Evolutionary conservation across 1,284 basidiomycete species (phyloP).

Genomic region (Ustilago trichophora): DNA sequence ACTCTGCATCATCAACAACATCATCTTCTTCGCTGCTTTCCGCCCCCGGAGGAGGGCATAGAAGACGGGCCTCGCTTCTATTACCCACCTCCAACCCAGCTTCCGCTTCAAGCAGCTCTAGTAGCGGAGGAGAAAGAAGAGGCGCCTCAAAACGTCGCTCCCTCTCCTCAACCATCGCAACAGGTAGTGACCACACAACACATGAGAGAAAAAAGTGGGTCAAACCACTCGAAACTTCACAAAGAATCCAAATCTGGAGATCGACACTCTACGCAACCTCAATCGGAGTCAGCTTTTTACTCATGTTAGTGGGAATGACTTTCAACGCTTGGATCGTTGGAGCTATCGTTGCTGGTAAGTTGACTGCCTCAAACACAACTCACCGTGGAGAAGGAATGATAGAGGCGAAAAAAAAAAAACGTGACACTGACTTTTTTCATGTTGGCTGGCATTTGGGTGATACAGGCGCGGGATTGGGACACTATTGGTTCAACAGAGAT

Average conservation of each 20-base stretch:
- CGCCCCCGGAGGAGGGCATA: conserved; percentile 9
- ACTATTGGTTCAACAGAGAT: conserved; percentile 37
- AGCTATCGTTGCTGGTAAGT: too few species aligned
- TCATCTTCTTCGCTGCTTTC: background rate
- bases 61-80: conserved; percentile 10
- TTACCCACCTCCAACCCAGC: conserved; percentile 3
- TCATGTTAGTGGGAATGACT: conserved; percentile 60
- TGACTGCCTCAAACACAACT: too few species aligned
- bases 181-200: too few species aligned
- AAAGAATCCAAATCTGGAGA: conserved; percentile 14
- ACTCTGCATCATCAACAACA: too few species aligned
- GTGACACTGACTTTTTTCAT: too few species aligned
- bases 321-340: conserved; percentile 61
- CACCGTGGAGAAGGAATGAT: too few species aligned
- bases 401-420: too few species aligned
- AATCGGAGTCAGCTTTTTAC: conserved; percentile 38
- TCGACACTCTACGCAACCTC: conserved; percentile 37
- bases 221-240: conserved; percentile 2
- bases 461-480: conserved; percentile 42
- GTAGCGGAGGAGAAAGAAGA: too few species aligned
- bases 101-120: background rate
- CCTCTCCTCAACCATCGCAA: too few species aligned
- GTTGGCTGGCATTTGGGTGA: too few species aligned
- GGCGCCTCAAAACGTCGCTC: background rate
- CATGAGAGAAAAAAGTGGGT: conserved; percentile 12